Evolutionary conservation across 2,329 filamentous ascomycete genomes (phyloP), one percentile per base, ranked within the genome.

Genomic region (Sporothrix luriei): DNA sequence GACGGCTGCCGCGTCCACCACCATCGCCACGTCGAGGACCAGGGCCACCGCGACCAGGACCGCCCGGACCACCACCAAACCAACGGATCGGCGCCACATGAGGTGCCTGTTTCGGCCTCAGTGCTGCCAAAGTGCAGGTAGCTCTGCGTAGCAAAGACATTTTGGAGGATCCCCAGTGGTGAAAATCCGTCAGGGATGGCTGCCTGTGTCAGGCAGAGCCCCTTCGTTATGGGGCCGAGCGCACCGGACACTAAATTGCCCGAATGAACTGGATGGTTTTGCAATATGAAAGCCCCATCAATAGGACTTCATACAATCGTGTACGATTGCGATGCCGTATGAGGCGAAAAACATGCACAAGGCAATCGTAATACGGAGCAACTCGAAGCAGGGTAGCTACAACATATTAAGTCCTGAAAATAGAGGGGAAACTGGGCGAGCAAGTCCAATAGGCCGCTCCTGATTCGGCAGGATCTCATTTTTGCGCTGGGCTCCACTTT

Each of bases 121-220:
- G 57, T 2, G 55, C 48, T 9, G 69, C 38, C n/a, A 49, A 46
- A 7, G 43, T 38, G 14, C 64, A 61, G 4, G 68, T 62, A 0
- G 57, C 69, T 61, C 68, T 70, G 59, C 69, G 69, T 24, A 72
- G 49, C 9, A 68, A 70, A 11, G 68, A 48, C 71, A 73, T 73
- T 13, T 48, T 48, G 40, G 43, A n/a, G 29, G 52, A 33, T 4
- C 10, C 33, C 13, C 24, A 14, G 9, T 7, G 10, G 33, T 24
- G 10, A 48, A 16, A 55, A 43, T 0, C 29, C 6, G 16, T 33
- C 14, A 21, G 19, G 10, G 55, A 21, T 61, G 7, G 55, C 55
- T 43, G 19, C 33, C 33, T 4, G 4, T 19, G n/a, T n/a, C 19
- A 19, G 16, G 59, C 14, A 13, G n/a, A 43, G n/a, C 19, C 14